These are phyloP conservation scores for Malus hybrid DNA, from an alignment of 331 rosid species.

Conservation along the genomic window DNA sequence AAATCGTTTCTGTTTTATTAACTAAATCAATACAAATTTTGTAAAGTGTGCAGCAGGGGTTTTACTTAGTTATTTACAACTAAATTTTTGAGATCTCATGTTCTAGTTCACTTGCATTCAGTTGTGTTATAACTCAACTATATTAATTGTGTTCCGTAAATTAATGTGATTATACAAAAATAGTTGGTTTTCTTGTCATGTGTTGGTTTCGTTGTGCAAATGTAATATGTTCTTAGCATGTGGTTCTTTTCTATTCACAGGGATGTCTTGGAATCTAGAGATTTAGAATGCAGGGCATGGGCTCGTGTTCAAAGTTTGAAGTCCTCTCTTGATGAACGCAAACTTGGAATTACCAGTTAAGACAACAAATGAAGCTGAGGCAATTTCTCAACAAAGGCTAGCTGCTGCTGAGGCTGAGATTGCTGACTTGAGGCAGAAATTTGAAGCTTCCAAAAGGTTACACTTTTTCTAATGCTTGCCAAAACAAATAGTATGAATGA, in stretches of 20 bases:
- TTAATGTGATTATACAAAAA: too few species aligned
- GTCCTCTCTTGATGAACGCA: too few species aligned
- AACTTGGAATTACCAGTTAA: slow-evolving; percentile 67
- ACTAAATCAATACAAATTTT: background rate
- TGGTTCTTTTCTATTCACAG: too few species aligned
- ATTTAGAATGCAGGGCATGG: too few species aligned
- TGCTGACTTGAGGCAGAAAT: slow-evolving; percentile 63
- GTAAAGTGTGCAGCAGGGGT: background rate
- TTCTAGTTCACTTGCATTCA: background rate
- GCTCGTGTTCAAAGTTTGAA: too few species aligned
- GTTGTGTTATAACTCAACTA: background rate
- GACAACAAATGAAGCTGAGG: slow-evolving; percentile 90
- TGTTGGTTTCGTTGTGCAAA: too few species aligned
- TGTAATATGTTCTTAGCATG: too few species aligned
- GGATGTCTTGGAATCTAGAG: too few species aligned
- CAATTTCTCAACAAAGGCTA: slow-evolving; percentile 78
- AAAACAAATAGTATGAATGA: background rate
- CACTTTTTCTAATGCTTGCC: background rate
- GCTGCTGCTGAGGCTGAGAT: slow-evolving; percentile 97
- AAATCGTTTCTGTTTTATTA: background rate
- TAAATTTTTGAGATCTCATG: background rate
- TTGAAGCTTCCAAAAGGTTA: slow-evolving; percentile 76
- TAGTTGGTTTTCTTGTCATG: too few species aligned
- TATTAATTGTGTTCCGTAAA: background rate
- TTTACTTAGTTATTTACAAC: background rate